A percentile compares a stretch with the other conserved stretches of the same genome.
phyloP scores from a whole-genome alignment of 106 monocot species.

The Platanthera zijinensis region DNA sequence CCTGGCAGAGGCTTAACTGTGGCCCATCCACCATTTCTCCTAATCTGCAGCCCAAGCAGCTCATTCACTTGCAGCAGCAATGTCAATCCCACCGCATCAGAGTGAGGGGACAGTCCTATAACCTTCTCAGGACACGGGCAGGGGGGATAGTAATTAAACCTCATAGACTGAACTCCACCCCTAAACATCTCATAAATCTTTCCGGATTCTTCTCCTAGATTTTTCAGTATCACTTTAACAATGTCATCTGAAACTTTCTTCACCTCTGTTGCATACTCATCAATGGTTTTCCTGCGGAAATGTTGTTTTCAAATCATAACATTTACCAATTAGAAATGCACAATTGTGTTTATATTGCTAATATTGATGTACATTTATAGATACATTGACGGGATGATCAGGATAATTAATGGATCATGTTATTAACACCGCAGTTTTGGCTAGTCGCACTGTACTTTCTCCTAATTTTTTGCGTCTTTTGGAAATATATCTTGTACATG shows the following conservation, averaged over 20 bases:
- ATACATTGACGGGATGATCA: too few species aligned
- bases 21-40: constrained; percentile 11
- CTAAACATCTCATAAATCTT: constrained; percentile 5
- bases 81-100: constrained; percentile 20
- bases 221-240: constrained; percentile 10
- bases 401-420: too few species aligned
- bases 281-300: neutral
- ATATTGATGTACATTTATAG: neutral
- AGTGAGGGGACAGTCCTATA: constrained; percentile 22
- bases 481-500: too few species aligned
- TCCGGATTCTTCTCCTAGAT: constrained; percentile 9
- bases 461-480: too few species aligned
- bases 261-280: constrained; percentile 12
- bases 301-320: neutral
- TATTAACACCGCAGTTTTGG: too few species aligned
- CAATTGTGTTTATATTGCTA: neutral
- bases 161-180: constrained; percentile 7
- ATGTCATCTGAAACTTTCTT: constrained; percentile 15
- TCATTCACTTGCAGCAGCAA: constrained; percentile 19
- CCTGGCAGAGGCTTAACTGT: too few species aligned
- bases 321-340: neutral
- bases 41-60: constrained; percentile 19
- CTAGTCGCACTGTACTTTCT: too few species aligned
- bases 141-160: constrained; percentile 23
- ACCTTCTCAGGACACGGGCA: constrained; percentile 16